Evolutionary conservation across 305 asterid species (phyloP), one percentile per base, ranked within the genome.

Genomic region (Stenogyne calaminthoides): DNA sequence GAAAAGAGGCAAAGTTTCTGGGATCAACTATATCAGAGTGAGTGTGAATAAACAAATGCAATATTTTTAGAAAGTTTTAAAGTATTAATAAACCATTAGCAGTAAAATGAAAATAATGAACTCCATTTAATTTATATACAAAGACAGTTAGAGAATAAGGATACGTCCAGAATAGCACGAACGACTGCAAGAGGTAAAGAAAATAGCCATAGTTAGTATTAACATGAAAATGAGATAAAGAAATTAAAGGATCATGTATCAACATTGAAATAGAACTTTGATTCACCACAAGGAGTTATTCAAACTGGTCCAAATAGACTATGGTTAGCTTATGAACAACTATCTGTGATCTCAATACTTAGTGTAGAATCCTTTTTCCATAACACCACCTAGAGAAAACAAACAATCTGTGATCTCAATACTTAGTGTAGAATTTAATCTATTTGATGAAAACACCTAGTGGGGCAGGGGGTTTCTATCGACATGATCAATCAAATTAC

Each of bases 161-260:
- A 93, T 90, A 93, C 96, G 97, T 93, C 97, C 97, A 93, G 88
- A 93, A 93, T 65, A 90, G 91, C 92, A 93, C 98, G 75, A 89
- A 93, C 39, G 98, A 93, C 97, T 92, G 97, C 97, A 87, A 86
- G 72, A 81, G 75, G 55, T 25, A 55, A 74, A 84, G 74, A 76
- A 10, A 65, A 46, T 20, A 39, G n/a, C 29, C 52, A 54, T 14
- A 40, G 65, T 74, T 60, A 77, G 76, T 9, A 60, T 57, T 39
- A 42, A 40, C 58, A 67, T 63, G 73, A 44, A 67, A 69, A 64
- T 32, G 11, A 18, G 49, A 56, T 0, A 56, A 39, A 64, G 29
- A 44, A 54, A 9, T 9, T 2, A 51, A 25, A 46, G 2, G 57
- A 58, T 25, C 10, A 37, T 44, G 52, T 11, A 11, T 2, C 52